Conservation (phyloP, 345 rosid species). For the Nephelium lappaceum region DNA sequence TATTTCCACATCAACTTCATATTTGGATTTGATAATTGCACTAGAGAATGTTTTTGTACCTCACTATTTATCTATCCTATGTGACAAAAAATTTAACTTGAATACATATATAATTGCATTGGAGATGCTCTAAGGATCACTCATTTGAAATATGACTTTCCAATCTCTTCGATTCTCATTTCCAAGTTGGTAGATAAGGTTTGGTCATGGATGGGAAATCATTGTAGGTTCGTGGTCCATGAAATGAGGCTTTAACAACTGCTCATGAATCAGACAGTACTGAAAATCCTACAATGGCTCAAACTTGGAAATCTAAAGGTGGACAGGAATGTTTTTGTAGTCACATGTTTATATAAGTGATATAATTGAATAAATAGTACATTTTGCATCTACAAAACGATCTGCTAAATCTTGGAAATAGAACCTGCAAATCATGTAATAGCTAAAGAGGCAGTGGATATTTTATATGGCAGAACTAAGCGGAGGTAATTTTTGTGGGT, state of each 20-base stretch:
- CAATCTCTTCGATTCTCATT: background rate
- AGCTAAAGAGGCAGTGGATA: background rate
- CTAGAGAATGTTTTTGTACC: too few species aligned
- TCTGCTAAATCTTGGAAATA: background rate
- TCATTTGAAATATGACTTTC: background rate
- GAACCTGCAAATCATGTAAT: background rate
- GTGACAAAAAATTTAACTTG: too few species aligned
- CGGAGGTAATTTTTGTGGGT: too few species aligned
- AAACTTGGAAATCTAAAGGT: background rate
- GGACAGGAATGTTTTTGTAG: background rate
- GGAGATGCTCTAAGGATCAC: background rate
- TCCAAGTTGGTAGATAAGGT: background rate
- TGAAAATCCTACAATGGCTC: background rate
- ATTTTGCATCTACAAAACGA: background rate
- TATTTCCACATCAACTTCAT: too few species aligned
- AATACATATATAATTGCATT: too few species aligned
- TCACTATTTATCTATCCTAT: too few species aligned
- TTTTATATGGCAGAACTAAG: background rate
- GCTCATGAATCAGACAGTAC: background rate
- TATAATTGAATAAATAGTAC: slow-evolving; percentile 4
- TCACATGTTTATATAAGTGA: background rate
- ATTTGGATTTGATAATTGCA: too few species aligned
- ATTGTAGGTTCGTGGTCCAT: background rate
- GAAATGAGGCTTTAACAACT: background rate
- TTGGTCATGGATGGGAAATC: background rate